Conservation (phyloP, 192 early-diverging fungal genomes). For the Obelidium mucronatum region DNA sequence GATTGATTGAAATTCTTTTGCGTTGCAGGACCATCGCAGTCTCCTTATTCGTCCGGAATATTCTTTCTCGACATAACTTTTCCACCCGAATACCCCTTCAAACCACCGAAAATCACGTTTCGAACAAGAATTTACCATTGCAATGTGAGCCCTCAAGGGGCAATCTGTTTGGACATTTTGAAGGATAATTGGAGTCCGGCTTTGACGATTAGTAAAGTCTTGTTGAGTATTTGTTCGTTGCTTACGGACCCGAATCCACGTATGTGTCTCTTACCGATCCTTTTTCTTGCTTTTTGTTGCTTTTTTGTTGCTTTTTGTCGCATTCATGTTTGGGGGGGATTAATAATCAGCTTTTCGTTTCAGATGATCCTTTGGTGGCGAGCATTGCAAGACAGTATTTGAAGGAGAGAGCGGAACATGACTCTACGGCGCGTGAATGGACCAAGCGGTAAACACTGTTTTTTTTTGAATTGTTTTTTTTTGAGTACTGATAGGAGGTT, state of each 20-base stretch:
- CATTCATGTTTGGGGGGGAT: background rate
- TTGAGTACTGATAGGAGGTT: background rate
- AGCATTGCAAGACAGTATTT: constrained; percentile 91
- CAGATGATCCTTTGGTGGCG: constrained; percentile 90
- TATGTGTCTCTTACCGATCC: constrained; percentile 56
- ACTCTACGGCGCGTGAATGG: constrained; percentile 90
- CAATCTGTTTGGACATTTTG: constrained; percentile 93
- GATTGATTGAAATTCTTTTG: too few relatives aligned
- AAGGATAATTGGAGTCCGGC: constrained; percentile 99
- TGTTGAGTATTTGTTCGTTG: constrained; percentile 92
- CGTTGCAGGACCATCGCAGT: constrained; percentile 86
- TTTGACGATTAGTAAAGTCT: constrained; percentile 93
- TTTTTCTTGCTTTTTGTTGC: background rate
- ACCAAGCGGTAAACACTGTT: constrained; percentile 75
- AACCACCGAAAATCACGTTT: constrained; percentile 92
- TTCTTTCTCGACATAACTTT: constrained; percentile 95
- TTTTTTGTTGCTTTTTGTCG: too few relatives aligned
- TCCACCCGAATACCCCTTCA: constrained; percentile 94
- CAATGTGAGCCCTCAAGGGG: constrained; percentile 92
- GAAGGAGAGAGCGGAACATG: constrained; percentile 85
- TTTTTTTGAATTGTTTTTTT: background rate
- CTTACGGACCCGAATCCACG: constrained; percentile 95
- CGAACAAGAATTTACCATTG: constrained; percentile 96
- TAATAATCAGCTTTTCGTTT: constrained; percentile 13
- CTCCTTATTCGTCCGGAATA: constrained; percentile 87